Conservation (phyloP, 2,329 filamentous ascomycete genomes). For the Cercospora sp. region DNA sequence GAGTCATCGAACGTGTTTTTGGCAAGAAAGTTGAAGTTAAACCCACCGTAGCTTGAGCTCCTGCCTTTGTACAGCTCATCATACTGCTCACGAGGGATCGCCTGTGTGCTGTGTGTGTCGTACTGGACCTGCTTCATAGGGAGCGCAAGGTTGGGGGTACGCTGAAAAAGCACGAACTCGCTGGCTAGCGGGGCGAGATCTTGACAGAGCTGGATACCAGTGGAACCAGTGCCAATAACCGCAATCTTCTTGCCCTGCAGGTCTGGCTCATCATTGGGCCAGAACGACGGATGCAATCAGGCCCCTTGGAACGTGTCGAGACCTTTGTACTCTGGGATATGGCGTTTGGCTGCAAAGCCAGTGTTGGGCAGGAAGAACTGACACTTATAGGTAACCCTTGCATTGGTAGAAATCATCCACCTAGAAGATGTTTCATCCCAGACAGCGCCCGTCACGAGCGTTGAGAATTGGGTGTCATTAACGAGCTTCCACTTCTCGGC, state of each 20-base stretch:
- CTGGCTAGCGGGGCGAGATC: slow-evolving; percentile 29
- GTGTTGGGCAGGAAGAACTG: not conserved
- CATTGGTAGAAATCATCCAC: slow-evolving; percentile 3
- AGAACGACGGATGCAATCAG: slow-evolving; percentile 43
- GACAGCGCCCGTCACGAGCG: slow-evolving; percentile 54
- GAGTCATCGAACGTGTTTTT: slow-evolving; percentile 8
- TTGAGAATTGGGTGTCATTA: slow-evolving; percentile 59
- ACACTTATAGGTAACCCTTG: not conserved
- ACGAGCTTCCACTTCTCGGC: slow-evolving; percentile 57
- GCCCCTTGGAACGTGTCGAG: slow-evolving; percentile 43
- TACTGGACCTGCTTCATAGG: slow-evolving; percentile 49
- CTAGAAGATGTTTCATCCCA: slow-evolving; percentile 49
- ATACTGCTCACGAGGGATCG: slow-evolving; percentile 25
- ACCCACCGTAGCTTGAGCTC: slow-evolving; percentile 51
- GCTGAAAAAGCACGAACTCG: slow-evolving; percentile 60
- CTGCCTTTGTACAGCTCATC: slow-evolving; percentile 51
- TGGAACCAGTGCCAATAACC: slow-evolving; percentile 46
- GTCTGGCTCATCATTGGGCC: slow-evolving; percentile 30
- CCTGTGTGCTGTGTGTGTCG: slow-evolving; percentile 31
- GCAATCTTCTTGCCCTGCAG: slow-evolving; percentile 40
- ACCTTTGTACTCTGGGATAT: slow-evolving; percentile 39
- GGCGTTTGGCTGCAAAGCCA: slow-evolving; percentile 41
- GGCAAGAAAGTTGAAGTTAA: slow-evolving; percentile 42
- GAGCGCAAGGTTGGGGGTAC: slow-evolving; percentile 60
- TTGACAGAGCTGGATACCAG: slow-evolving; percentile 42